Evolutionary conservation across 805 yeast species (phyloP), one percentile per base, ranked within the genome.

Genomic region (Candida boleticola): DNA sequence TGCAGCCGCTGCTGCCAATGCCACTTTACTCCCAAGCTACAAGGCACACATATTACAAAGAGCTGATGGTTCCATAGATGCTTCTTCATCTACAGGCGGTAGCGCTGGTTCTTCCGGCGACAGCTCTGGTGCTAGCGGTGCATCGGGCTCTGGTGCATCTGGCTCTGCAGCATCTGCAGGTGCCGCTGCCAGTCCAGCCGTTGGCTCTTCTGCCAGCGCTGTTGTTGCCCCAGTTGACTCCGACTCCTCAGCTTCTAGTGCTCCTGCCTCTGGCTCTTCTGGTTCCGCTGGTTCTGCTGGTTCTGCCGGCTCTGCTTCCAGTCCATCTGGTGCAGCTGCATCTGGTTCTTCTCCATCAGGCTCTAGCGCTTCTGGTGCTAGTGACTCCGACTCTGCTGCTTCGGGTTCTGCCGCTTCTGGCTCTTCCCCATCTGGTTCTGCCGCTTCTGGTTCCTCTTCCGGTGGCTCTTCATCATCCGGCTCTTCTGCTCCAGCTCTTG

Each of bases 271-370:
- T 36, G 54, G 26, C 37, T 51, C 29, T 47, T 49, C 40, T 40
- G 55, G 42, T 50, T 58, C 32, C 42, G 53, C 40, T 52, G 49
- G 29, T 23, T 39, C 18, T 42, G 51, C 39, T 45, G 57, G 39
- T 47, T 53, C 20, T 23, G 40, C 36, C 51, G 49, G 40, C 40
- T 33, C 44, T 14, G 30, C 33, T 26, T 10, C 30, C 11, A 37
- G 26, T 14, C 36, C 42, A 14, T 29, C 32, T 19, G 35, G 37
- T 14, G 37, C 43, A 17, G 47, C 29, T 11, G n/a, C 45, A 17
- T 37, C 40, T 25, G 39, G 31, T 16, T 13, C 35, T 32, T 40
- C 34, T 37, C 37, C 37, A 16, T 36, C 46, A 5, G 31, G 40
- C 37, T 43, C 30, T 18, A 36, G 37, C 19, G 41, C 33, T 13